phyloP scores from a whole-genome alignment of 345 rosid species.

The Luvunga scandens region DNA sequence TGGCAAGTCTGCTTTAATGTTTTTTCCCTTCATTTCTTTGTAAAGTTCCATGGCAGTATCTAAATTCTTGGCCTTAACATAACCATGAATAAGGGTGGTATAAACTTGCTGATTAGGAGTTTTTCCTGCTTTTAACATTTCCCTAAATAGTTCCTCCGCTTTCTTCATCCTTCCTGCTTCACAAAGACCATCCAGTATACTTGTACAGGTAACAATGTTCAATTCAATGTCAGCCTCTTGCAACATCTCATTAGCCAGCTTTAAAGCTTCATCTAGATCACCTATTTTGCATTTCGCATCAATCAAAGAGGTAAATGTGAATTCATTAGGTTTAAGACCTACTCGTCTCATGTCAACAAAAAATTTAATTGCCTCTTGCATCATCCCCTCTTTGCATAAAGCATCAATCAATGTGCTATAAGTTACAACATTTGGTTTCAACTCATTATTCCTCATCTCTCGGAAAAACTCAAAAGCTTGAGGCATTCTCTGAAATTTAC shows the following conservation, averaged over 20 bases:
- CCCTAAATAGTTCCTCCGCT: constrained; percentile 54
- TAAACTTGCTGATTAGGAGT: constrained; percentile 52
- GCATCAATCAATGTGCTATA: constrained; percentile 72
- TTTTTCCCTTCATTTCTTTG: constrained; percentile 47
- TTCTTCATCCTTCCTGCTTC: constrained; percentile 46
- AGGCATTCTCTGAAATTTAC: constrained; percentile 42
- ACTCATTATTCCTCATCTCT: constrained; percentile 51
- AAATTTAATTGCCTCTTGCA: constrained; percentile 55
- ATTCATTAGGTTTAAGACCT: constrained; percentile 65
- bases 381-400: constrained; percentile 69
- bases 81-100: constrained; percentile 60
- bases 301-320: constrained; percentile 63
- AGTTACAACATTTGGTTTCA: constrained; percentile 61
- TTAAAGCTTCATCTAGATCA: constrained; percentile 49
- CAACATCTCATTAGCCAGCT: constrained; percentile 59
- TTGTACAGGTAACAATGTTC: constrained; percentile 60
- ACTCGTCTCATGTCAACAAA: constrained; percentile 62
- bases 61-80: constrained; percentile 47
- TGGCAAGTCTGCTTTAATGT: constrained; percentile 47
- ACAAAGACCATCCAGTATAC: constrained; percentile 58
- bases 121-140: constrained; percentile 40
- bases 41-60: constrained; percentile 46
- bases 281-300: constrained; percentile 66
- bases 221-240: constrained; percentile 39
- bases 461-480: constrained; percentile 45